These are phyloP conservation scores for Lipomyces chichibuensis DNA, from an alignment of 805 yeast species.

Conservation along the genomic window DNA sequence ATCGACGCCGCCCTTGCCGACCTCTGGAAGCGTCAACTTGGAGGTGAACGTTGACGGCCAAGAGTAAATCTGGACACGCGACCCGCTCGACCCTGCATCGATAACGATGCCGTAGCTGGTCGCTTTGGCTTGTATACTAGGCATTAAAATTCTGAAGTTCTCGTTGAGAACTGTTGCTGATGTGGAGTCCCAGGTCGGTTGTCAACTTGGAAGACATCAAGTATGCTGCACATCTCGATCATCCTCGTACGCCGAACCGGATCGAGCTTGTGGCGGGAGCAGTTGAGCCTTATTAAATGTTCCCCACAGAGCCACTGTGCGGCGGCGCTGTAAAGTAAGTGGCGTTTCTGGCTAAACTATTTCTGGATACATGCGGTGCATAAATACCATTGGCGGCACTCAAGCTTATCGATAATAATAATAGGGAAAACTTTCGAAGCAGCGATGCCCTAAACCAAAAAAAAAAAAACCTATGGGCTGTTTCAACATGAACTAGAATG, in stretches of 20 bases:
- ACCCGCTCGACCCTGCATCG: constrained; percentile 96
- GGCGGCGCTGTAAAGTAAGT: background rate
- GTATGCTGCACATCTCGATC: background rate
- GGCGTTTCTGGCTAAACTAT: background rate
- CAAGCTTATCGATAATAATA: too few relatives aligned
- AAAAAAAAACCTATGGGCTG: too few relatives aligned
- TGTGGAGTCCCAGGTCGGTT: background rate
- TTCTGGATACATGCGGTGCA: background rate
- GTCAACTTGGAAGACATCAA: background rate
- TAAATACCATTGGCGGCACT: background rate
- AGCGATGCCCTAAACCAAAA: too few relatives aligned
- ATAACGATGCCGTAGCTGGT: constrained; percentile 76
- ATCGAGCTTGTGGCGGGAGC: background rate
- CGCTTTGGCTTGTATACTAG: constrained; percentile 7
- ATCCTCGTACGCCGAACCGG: background rate
- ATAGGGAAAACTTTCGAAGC: too few relatives aligned
- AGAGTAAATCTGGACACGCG: constrained; percentile 78
- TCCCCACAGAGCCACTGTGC: background rate
- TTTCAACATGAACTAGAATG: too few relatives aligned
- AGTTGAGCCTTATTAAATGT: background rate
- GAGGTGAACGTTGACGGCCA: constrained; percentile 55
- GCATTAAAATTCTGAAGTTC: constrained; percentile 9
- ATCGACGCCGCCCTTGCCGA: constrained; percentile 56
- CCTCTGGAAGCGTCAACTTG: constrained; percentile 51
- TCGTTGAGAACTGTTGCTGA: background rate